Percentiles rank a stretch among this genome's conserved stretches.
Conservation (phyloP, 2,329 filamentous ascomycete genomes). For the Penicillium paneum region DNA sequence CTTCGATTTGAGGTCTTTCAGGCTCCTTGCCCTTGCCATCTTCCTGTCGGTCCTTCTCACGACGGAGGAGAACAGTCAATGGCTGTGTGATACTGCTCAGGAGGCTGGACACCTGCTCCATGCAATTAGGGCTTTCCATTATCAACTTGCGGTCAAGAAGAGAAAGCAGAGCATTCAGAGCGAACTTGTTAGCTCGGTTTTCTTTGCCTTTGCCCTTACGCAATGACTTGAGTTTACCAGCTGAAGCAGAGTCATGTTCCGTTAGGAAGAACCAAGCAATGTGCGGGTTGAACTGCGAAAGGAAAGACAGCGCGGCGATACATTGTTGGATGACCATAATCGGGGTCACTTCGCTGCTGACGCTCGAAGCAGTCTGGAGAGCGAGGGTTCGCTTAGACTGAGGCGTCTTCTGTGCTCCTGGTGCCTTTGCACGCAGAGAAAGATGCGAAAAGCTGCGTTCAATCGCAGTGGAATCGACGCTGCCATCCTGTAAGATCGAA, state of each 20-base stretch:
- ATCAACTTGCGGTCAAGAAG: constrained; percentile 91
- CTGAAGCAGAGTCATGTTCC: constrained; percentile 78
- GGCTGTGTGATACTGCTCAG: constrained; percentile 86
- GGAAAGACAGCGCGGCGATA: constrained; percentile 75
- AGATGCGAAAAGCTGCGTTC: constrained; percentile 94
- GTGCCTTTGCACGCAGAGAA: constrained; percentile 83
- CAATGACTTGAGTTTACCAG: constrained; percentile 71
- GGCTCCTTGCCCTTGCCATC: constrained; percentile 39
- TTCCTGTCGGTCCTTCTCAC: constrained; percentile 70
- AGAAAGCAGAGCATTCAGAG: constrained; percentile 83
- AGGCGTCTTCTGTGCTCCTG: constrained; percentile 74
- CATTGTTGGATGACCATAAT: constrained; percentile 96
- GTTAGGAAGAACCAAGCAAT: constrained; percentile 90
- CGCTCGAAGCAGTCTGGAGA: constrained; percentile 51
- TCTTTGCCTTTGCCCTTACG: constrained; percentile 90
- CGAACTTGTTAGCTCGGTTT: constrained; percentile 77
- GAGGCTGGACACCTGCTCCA: constrained; percentile 86
- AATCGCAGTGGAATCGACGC: constrained; percentile 85
- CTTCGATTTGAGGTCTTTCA: constrained; percentile 25
- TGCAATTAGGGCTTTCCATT: constrained; percentile 94
- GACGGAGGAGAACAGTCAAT: constrained; percentile 74
- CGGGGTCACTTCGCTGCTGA: constrained; percentile 84
- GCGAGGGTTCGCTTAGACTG: constrained; percentile 71
- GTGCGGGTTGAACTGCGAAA: constrained; percentile 80
- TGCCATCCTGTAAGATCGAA: constrained; percentile 92